Base-by-base conservation (phyloP, 129 eudicot species). In the Ambrosia trifida region DNA sequence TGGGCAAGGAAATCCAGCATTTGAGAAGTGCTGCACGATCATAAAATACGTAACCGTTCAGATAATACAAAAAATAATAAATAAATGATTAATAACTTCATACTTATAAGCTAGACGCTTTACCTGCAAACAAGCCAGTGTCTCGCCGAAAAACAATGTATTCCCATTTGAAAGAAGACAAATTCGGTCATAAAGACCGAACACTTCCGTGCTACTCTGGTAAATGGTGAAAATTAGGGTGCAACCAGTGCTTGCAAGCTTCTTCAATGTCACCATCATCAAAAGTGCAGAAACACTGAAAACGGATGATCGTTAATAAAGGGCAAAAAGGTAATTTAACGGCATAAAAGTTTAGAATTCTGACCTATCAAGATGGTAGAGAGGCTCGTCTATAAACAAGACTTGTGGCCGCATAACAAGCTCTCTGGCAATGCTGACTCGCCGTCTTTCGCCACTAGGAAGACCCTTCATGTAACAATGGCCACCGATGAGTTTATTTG, bases 1-100 rank as follows among this genome's bases (percentile, higher is more conserved):
- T n/a, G 98, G 98, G 81, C 96, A 89, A 69, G 98, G 98, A 78
- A 92, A 92, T 81, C 98, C 96, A 45, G 98, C 98, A 85, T 92
- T 92, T 30, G 98, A 89, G 73, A 92, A 92, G 80, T 92, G 98
- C 96, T 89, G 52, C 89, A 83, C 33, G 41, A 45, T 63, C 40
- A 74, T 49, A 62, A n/a, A 35, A 36, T 62, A 17, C 3, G 30
- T 5, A 0, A 5, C 31, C 2, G 65, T 59, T 32, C 41, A 32
- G 65, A 30, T 12, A 59, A 19, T 31, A 30, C 65, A 31, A 19
- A 4, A 59, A 59, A 30, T 12, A 24, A 30, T 11, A 62, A 49
- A 53, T 3, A 41, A 36, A 62, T 18, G 54, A n/a, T 7, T 8
- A 60, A 40, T 49, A 10, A 19, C 17, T 59, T 59, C 65, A 59